A percentile compares a stretch with the other conserved stretches of the same genome.
Evolutionary conservation across 1,139 yeast species (phyloP).

Genomic region (Chernovozyma sophiae-reginae): DNA sequence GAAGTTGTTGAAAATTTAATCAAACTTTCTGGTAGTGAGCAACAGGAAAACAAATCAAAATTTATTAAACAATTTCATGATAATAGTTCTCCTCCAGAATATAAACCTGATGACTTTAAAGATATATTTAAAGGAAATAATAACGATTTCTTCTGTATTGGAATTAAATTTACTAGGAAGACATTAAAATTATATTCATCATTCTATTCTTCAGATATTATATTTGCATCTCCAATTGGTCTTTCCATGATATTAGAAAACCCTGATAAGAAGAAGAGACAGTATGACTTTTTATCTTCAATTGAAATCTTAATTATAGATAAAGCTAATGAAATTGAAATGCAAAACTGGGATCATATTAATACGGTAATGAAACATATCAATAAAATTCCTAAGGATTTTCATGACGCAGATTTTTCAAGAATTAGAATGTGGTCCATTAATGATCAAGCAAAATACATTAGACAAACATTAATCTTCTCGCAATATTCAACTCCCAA

Average conservation of each 20-base stretch:
- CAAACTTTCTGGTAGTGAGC: slow-evolving; percentile 61
- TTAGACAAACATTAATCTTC: slow-evolving; percentile 78
- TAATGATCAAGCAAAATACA: slow-evolving; percentile 69
- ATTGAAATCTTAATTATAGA: slow-evolving; percentile 80
- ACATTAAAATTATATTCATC: slow-evolving; percentile 79
- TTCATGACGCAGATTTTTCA: slow-evolving; percentile 85
- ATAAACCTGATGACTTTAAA: slow-evolving; percentile 81
- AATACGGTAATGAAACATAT: slow-evolving; percentile 64
- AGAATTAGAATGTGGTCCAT: slow-evolving; percentile 91
- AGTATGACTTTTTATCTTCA: slow-evolving; percentile 76
- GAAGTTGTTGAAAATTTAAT: slow-evolving; percentile 64
- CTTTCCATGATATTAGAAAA: slow-evolving; percentile 72
- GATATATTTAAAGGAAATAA: slow-evolving; percentile 83
- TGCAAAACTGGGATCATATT: slow-evolving; percentile 93
- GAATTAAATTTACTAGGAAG: slow-evolving; percentile 85
- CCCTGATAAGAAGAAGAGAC: slow-evolving; percentile 55
- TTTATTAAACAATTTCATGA: slow-evolving; percentile 67
- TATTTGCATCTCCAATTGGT: slow-evolving; percentile 91
- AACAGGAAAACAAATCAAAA: slow-evolving; percentile 76
- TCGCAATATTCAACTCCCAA: slow-evolving; percentile 77
- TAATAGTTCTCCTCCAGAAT: slow-evolving; percentile 47
- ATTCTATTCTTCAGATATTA: slow-evolving; percentile 80
- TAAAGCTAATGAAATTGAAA: slow-evolving; percentile 79
- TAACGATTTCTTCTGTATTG: slow-evolving; percentile 87
- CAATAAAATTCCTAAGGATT: slow-evolving; percentile 70